Base-by-base conservation (phyloP, 1,284 basidiomycete species). In the Rhodotorula glutinis region DNA sequence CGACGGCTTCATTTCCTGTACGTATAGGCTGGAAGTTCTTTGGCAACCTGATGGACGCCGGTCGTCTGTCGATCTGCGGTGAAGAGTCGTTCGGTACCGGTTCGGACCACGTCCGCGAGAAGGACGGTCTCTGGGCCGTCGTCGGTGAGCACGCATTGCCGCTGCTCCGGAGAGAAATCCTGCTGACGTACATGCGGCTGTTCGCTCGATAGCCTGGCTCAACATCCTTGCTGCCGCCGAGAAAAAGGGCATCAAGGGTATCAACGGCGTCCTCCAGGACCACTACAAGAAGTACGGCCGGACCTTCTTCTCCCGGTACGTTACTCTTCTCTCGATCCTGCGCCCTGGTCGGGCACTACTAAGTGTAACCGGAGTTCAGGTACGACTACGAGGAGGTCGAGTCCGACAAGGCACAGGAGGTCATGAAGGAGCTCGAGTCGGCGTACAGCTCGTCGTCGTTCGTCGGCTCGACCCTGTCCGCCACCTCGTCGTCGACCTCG, bases 11-110 rank as follows among this genome's bases (percentile, higher is more conserved):
- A n/a, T n/a, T n/a, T n/a, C n/a, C n/a, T n/a, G n/a, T n/a, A n/a
- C n/a, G n/a, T n/a, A n/a, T n/a, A 92, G 91, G 95, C 64, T 97
- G 92, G 95, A 98, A 98, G 82, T 98, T 98, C 86, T 98, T 98
- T 78, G 96, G 95, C 62, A 98, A 98, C 82, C 84, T 98, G 73
- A 98, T 98, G 95, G 95, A 98, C 79, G 95, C 96, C 53, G 94
- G 93, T 1, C 85, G 91, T 53, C 85, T 98, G 51, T 97, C 93
- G 59, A 98, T 98, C 78, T 98, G 95, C 77, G 95, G 95, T 74
- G 95, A 98, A 79, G 95, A 98, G 82, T 94, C 91, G 16, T 98
- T 98, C 80, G 95, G 95, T 68, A 98, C 95, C n/a, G 95, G 95
- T 25, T 98, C 95, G 23, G 95, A 98, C 81, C 95, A 98, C 81